phyloP scores from a whole-genome alignment of 2,329 filamentous ascomycete genomes.

The Leptosphaerulina australis region DNA sequence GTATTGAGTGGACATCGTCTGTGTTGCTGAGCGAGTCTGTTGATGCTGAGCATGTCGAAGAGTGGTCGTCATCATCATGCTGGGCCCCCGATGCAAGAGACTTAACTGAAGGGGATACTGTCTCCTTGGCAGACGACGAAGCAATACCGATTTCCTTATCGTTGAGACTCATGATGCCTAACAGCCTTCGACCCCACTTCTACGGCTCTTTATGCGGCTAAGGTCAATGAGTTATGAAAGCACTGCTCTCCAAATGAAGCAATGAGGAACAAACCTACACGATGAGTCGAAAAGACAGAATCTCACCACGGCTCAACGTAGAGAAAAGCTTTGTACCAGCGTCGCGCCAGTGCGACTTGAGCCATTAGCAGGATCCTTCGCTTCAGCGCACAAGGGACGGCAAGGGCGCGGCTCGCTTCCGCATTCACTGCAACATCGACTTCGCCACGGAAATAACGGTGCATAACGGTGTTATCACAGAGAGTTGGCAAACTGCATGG shows the following conservation, averaged over 20 bases:
- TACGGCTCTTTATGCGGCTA: conserved; percentile 1
- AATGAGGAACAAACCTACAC: background rate
- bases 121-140: conserved; percentile 10
- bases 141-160: conserved; percentile 21
- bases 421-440: background rate
- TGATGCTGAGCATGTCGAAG: conserved; percentile 35
- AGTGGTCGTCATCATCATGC: conserved; percentile 29
- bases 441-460: conserved; percentile 9
- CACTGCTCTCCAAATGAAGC: background rate
- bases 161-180: conserved; percentile 1
- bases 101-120: conserved; percentile 4
- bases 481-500: conserved; percentile 1
- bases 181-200: conserved; percentile 1
- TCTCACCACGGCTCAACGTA: background rate
- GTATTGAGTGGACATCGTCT: conserved; percentile 37
- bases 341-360: conserved; percentile 16
- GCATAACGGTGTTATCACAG: conserved; percentile 8
- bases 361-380: conserved; percentile 14
- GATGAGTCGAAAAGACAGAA: background rate
- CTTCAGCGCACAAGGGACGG: conserved; percentile 1
- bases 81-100: background rate
- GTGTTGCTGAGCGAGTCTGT: conserved; percentile 29
- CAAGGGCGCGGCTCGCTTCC: conserved; percentile 13
- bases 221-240: background rate
- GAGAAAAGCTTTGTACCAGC: conserved; percentile 9